These are phyloP conservation scores for Mycena rosella DNA, from an alignment of 768 basidiomycete species.

Conservation along the genomic window DNA sequence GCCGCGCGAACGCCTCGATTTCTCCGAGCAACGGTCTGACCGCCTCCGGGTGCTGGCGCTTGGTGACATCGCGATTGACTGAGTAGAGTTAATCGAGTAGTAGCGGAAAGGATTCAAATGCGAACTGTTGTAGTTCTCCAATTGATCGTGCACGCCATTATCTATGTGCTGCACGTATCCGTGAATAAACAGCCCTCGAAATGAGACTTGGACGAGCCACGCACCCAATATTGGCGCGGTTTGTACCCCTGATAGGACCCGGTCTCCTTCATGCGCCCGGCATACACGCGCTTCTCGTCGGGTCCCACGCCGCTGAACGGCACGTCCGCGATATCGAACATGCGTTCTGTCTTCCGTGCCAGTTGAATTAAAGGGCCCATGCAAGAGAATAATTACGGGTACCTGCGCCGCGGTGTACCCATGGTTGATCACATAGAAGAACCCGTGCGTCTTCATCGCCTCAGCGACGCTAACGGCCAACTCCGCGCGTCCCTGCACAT, in stretches of 20 bases:
- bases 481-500: conserved; percentile 50
- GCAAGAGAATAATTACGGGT: background rate
- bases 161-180: conserved; percentile 63
- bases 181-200: background rate
- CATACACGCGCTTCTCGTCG: conserved; percentile 58
- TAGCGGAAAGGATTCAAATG: background rate
- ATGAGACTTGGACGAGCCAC: conserved; percentile 15
- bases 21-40: conserved; percentile 67
- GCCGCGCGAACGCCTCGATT: conserved; percentile 60
- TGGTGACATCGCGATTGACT: conserved; percentile 64
- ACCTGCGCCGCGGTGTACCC: conserved; percentile 58
- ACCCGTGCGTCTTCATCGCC: conserved; percentile 60
- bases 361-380: background rate
- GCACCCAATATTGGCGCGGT: conserved; percentile 66
- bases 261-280: conserved; percentile 52
- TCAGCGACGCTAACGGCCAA: conserved; percentile 57
- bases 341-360: conserved; percentile 53
- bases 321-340: conserved; percentile 63
- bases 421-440: conserved; percentile 65
- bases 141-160: conserved; percentile 71
- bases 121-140: conserved; percentile 75
- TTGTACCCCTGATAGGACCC: conserved; percentile 72
- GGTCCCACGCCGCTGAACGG: conserved; percentile 56
- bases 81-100: conserved; percentile 37
- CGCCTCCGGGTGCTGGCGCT: conserved; percentile 61